Evolutionary conservation across 2,329 filamentous ascomycete species (phyloP), one percentile per base, ranked within the genome.

Genomic region (Bretziella fagacearum): DNA sequence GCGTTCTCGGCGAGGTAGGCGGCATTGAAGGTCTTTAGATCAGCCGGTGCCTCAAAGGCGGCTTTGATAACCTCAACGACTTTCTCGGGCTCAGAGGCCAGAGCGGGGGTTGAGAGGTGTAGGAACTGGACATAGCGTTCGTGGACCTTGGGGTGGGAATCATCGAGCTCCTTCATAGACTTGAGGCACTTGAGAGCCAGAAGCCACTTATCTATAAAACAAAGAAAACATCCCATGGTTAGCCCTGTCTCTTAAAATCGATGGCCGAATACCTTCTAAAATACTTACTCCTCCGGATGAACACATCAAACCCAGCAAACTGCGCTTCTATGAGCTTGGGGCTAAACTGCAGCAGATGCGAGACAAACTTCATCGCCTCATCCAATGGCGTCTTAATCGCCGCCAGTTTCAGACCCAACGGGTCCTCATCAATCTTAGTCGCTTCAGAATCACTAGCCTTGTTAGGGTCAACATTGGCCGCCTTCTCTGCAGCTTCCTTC

Each of bases 351-450:
- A 98, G 70, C 55, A 98, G 67, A 2, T 84, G 86, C 13, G 63
- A 69, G 48, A 98, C 62, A 60, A 91, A 94, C 61, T 89, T 93
- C 68, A 85, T 81, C 2, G 85, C 85, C 56, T 91, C 86, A 41
- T 77, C 79, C 37, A 98, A 65, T 6, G 91, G 89, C 48, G 91
- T 80, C 49, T 78, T 73, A 3, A 89, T 94, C 51, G 82, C 75
- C 15, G 84, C 75, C 49, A 96, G 70, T 61, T 83, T 84, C 55
- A 78, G 66, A 33, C 93, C 91, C 26, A 82, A 69, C 22, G 91
- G 89, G 62, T 98, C 91, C 17, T 83, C 74, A 55, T 98, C 91
- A 63, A 84, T 82, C 68, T 93, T 94, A 68, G 87, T 91, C 7
- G 69, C 65, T 51, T 79, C 81, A 22, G 71, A 74, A 26, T 71